Base-by-base conservation (phyloP, 139 green algal genomes). In the Astrephomene gubernaculifera region DNA sequence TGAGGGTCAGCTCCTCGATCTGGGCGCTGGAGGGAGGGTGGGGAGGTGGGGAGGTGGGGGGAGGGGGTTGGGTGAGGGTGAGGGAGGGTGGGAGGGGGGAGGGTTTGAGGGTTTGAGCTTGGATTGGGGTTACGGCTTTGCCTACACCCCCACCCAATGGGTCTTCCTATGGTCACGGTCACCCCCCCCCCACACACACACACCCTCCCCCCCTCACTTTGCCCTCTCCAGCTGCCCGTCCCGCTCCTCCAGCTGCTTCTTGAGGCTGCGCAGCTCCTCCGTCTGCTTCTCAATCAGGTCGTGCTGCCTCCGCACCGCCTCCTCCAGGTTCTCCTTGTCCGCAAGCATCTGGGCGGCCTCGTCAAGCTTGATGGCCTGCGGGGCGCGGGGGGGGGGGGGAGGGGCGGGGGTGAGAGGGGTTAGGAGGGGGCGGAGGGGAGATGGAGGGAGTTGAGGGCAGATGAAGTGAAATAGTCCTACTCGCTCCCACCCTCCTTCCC, bases 1-100 rank as follows among this genome's bases (percentile, higher is more conserved):
- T 90, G n/a, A 94, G 86, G 2, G 70, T 91, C 27, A 94, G 89
- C 85, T 94, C 91, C 74, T 92, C 87, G 35, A 92, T 92, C 33
- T 81, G 29, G 1, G 60, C n/a, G 65, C 76, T 83, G 82, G 36
- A 27, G 61, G 61, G 9, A 17, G n/a, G n/a, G 71, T 3, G 52
- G 71, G 44, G 43, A 17, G 49, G 14, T 12, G 17, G 33, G 60
- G 60, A 33, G 60, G 25, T 2, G 14, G 25, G 60, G 2, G 27
- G 60, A 6, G 25, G 60, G 60, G 60, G 60, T 38, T 9, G 27
- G 60, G 60, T 25, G 25, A n/a, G 29, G 60, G 60, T 3, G 60
- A n/a, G 2, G 14, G 8, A 3, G 60, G 60, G 60, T n/a, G 60
- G 60, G 8, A n/a, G 60, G 60, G 2, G 35, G 65, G 35, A 5